Conservation (phyloP, 345 rosid genomes). For the Erodium maritimum region DNA sequence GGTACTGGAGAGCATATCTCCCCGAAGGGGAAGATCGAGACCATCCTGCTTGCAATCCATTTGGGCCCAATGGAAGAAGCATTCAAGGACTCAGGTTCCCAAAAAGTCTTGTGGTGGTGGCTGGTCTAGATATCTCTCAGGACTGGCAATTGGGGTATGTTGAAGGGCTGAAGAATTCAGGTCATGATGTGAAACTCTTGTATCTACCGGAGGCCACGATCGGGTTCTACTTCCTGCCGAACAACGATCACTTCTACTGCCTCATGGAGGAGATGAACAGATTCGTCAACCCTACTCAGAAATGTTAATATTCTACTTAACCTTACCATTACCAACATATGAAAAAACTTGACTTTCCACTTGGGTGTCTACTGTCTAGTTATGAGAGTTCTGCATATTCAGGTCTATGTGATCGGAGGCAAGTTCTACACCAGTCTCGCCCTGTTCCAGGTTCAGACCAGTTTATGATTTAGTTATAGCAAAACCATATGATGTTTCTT, state of each 20-base stretch:
- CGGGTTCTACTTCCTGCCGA: conserved; percentile 20
- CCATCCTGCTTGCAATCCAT: conserved; percentile 20
- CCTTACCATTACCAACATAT: neutral
- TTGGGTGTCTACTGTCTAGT: too few species aligned
- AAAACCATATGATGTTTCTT: too few species aligned
- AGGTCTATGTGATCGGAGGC: too few species aligned
- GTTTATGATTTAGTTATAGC: too few species aligned
- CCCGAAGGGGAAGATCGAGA: conserved; percentile 22
- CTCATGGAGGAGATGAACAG: conserved; percentile 22
- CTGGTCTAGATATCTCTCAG: conserved; percentile 16
- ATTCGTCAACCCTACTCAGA: conserved; percentile 10
- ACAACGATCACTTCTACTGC: conserved; percentile 16
- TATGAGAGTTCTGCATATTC: too few species aligned
- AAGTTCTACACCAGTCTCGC: too few species aligned
- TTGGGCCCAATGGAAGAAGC: conserved; percentile 14
- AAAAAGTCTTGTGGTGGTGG: conserved; percentile 16
- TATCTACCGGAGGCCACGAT: conserved; percentile 19
- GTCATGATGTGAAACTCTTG: conserved; percentile 18
- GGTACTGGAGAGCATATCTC: conserved; percentile 21
- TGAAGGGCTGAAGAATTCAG: conserved; percentile 15
- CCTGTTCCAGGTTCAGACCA: too few species aligned
- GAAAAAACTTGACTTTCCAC: neutral
- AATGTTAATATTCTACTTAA: conserved; percentile 2
- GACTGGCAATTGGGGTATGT: conserved; percentile 20
- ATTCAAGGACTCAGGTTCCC: conserved; percentile 15